Percentiles rank a stretch among this genome's conserved stretches.
These are phyloP conservation scores for Amanita polypyramis DNA, from an alignment of 768 basidiomycete genomes.

Conservation along the genomic window DNA sequence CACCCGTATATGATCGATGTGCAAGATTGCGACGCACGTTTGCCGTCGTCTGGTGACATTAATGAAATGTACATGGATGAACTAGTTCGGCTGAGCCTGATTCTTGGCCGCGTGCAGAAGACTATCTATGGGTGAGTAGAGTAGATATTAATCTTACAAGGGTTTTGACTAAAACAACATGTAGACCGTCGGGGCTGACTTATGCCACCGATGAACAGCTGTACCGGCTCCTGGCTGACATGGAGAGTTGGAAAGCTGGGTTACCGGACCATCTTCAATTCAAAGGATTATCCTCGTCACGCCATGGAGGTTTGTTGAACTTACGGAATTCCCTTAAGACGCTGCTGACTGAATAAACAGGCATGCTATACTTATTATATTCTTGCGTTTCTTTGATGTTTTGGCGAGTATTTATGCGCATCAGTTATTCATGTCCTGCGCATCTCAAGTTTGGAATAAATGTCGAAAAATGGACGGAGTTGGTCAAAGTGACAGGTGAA, in stretches of 20 bases:
- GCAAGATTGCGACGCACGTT: slow-evolving; percentile 89
- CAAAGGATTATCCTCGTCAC: slow-evolving; percentile 55
- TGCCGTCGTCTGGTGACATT: slow-evolving; percentile 81
- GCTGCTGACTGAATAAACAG: slow-evolving; percentile 26
- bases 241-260: slow-evolving; percentile 67
- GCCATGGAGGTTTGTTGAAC: slow-evolving; percentile 48
- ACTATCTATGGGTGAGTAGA: slow-evolving; percentile 73
- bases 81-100: slow-evolving; percentile 82
- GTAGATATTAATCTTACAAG: slow-evolving; percentile 6
- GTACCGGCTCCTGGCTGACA: slow-evolving; percentile 47
- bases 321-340: not conserved
- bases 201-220: slow-evolving; percentile 78
- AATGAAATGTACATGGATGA: slow-evolving; percentile 80
- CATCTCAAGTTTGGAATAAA: slow-evolving; percentile 83
- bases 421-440: slow-evolving; percentile 84
- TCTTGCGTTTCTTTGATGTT: slow-evolving; percentile 93
- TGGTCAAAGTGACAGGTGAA: slow-evolving; percentile 66
- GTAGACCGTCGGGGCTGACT: slow-evolving; percentile 78
- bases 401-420: slow-evolving; percentile 97
- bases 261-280: slow-evolving; percentile 76
- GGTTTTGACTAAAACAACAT: slow-evolving; percentile 2
- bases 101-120: slow-evolving; percentile 87
- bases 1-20: slow-evolving; percentile 96
- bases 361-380: slow-evolving; percentile 81
- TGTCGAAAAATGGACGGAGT: slow-evolving; percentile 66